Evolutionary conservation across 805 yeast genomes (phyloP).

Genomic region (Starmerella kuoi): DNA sequence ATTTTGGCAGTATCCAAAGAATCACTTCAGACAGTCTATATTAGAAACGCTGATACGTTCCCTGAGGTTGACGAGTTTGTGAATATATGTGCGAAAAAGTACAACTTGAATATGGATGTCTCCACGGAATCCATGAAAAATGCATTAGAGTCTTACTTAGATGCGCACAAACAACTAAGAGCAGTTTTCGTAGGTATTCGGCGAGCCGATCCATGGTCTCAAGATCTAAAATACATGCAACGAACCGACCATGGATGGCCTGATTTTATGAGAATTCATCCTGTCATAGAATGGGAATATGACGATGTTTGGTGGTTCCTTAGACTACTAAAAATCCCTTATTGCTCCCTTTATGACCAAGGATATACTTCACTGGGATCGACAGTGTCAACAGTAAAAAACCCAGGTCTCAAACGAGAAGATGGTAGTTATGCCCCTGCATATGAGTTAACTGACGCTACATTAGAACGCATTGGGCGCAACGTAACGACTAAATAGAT

Average conservation of each 20-base stretch:
- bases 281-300: conserved; percentile 79
- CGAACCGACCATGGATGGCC: conserved; percentile 90
- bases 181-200: conserved; percentile 83
- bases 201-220: conserved; percentile 76
- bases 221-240: conserved; percentile 45
- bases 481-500: background rate
- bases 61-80: conserved; percentile 59
- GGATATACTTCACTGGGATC: conserved; percentile 94
- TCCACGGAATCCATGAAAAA: conserved; percentile 39
- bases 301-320: conserved; percentile 74
- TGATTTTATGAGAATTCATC: conserved; percentile 66
- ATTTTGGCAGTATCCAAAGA: conserved; percentile 43
- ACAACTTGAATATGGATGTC: conserved; percentile 40
- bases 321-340: conserved; percentile 42
- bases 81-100: conserved; percentile 38
- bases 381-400: conserved; percentile 50
- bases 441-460: conserved; percentile 36
- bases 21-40: conserved; percentile 45
- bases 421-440: conserved; percentile 42
- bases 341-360: conserved; percentile 62
- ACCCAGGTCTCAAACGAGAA: conserved; percentile 42
- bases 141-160: conserved; percentile 58
- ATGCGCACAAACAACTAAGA: conserved; percentile 40
- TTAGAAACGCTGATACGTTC: conserved; percentile 64
- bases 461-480: conserved; percentile 44